Percentiles rank a stretch among this genome's conserved stretches.
Evolutionary conservation across 352 stramenopile genomes (phyloP).

Genomic region (Phytophthora niederhauseri): DNA sequence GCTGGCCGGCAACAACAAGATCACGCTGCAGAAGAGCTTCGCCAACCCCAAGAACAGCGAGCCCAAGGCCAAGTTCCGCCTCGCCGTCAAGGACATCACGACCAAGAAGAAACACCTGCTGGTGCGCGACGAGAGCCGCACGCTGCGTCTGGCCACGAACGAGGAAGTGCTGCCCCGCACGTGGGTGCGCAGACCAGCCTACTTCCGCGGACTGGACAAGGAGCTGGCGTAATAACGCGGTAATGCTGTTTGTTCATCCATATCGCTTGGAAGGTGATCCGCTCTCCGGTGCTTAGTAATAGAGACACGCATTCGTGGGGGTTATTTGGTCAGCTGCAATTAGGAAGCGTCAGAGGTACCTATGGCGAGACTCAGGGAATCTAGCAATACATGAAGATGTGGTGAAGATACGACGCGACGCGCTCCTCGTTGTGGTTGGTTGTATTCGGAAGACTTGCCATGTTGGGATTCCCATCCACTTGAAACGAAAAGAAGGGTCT

Average conservation of each 20-base stretch:
- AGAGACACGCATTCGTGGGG: conserved; percentile 29
- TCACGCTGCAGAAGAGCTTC: conserved; percentile 78
- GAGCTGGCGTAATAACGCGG: conserved; percentile 38
- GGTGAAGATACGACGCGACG: conserved; percentile 11
- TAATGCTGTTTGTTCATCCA: conserved; percentile 28
- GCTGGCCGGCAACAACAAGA: conserved; percentile 76
- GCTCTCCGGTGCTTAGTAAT: conserved; percentile 29
- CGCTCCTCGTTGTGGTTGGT: not conserved
- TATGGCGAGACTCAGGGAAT: conserved; percentile 22
- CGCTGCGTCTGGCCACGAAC: conserved; percentile 72
- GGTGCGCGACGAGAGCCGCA: conserved; percentile 59
- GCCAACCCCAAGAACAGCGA: conserved; percentile 60
- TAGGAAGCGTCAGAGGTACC: conserved; percentile 33
- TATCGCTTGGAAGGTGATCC: conserved; percentile 20
- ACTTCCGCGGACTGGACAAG: conserved; percentile 74
- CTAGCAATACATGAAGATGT: conserved; percentile 28
- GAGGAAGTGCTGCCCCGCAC: conserved; percentile 79
- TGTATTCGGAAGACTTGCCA: not conserved
- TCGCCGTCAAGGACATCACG: conserved; percentile 85
- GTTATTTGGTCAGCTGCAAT: conserved; percentile 22
- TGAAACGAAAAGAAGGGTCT: too few species aligned
- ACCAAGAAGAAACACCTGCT: conserved; percentile 81
- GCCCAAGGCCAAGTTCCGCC: conserved; percentile 68
- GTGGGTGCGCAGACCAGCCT: conserved; percentile 79
- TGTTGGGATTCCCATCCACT: not conserved